A percentile compares a stretch with the other conserved stretches of the same genome.
These are phyloP conservation scores for Pyrenophora teres DNA, from an alignment of 2,329 filamentous ascomycete species.

Conservation along the genomic window DNA sequence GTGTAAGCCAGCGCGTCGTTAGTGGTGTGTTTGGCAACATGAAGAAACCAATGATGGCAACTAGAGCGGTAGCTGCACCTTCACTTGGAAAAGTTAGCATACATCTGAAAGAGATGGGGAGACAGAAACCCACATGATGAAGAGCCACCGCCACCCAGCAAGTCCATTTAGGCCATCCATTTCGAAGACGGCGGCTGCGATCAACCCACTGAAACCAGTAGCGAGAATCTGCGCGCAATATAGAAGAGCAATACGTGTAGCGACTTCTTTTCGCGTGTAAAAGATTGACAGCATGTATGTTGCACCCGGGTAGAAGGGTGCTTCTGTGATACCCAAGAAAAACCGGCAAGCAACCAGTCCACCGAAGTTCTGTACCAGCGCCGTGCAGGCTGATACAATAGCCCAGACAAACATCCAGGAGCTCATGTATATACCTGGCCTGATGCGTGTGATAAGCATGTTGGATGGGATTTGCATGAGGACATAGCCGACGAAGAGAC, in stretches of 20 bases:
- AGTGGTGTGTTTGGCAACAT: slow-evolving; percentile 38
- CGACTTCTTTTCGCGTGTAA: slow-evolving; percentile 62
- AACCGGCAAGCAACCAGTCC: slow-evolving; percentile 41
- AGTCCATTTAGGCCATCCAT: slow-evolving; percentile 35
- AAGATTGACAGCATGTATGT: slow-evolving; percentile 67
- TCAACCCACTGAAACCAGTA: slow-evolving; percentile 52
- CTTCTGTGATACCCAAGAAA: slow-evolving; percentile 39
- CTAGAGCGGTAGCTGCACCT: slow-evolving; percentile 30
- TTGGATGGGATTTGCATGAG: slow-evolving; percentile 49
- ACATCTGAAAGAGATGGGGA: background rate
- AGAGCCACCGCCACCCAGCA: slow-evolving; percentile 48
- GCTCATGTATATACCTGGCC: slow-evolving; percentile 40
- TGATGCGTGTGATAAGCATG: slow-evolving; percentile 48
- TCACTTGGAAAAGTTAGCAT: slow-evolving; percentile 22
- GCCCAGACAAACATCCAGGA: slow-evolving; percentile 47
- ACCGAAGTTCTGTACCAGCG: slow-evolving; percentile 39
- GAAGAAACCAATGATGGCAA: slow-evolving; percentile 38
- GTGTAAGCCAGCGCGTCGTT: slow-evolving; percentile 53
- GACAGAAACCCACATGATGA: slow-evolving; percentile 43
- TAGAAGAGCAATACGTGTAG: slow-evolving; percentile 44
- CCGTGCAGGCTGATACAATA: slow-evolving; percentile 40
- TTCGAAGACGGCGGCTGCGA: slow-evolving; percentile 48
- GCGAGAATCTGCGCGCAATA: slow-evolving; percentile 50
- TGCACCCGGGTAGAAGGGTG: slow-evolving; percentile 62
- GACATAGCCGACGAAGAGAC: slow-evolving; percentile 57